A percentile compares a stretch with the other conserved stretches of the same genome.
phyloP scores from a whole-genome alignment of 139 green algal species.

The Coelastrella sp. region DNA sequence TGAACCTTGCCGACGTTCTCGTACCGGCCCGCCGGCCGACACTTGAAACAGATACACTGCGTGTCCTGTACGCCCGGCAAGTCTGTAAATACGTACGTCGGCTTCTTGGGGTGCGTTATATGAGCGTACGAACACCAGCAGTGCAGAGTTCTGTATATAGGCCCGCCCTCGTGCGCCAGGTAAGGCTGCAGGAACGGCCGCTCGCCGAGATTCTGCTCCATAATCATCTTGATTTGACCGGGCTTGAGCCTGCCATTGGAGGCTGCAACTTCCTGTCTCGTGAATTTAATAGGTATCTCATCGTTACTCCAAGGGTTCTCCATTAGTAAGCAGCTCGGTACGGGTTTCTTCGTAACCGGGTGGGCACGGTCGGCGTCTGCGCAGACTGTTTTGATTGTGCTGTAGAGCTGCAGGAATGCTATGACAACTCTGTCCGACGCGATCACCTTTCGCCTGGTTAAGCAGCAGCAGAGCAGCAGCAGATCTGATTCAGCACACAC shows the following conservation, averaged over 20 bases:
- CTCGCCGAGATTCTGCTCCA: not conserved
- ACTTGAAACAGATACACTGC: not conserved
- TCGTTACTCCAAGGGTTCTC: not conserved
- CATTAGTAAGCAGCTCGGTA: not conserved
- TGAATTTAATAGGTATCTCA: not conserved
- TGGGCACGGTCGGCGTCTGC: not conserved
- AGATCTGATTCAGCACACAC: not conserved
- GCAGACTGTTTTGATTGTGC: not conserved
- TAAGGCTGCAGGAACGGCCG: slow-evolving; percentile 12
- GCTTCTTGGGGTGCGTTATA: not conserved
- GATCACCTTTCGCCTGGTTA: not conserved
- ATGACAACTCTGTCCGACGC: not conserved
- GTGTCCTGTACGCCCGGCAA: not conserved
- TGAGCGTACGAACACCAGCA: not conserved
- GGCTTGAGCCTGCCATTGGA: not conserved
- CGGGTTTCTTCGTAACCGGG: not conserved
- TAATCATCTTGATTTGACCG: not conserved
- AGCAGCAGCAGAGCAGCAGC: not conserved
- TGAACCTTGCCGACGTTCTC: not conserved
- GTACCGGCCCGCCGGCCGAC: not conserved
- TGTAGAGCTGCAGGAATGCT: not conserved
- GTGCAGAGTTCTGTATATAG: not conserved
- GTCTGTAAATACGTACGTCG: not conserved
- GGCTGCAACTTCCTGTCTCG: not conserved
- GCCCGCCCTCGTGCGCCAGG: not conserved